Conservation (phyloP, 2,329 filamentous ascomycete genomes). For the Venturia aucupariae region DNA sequence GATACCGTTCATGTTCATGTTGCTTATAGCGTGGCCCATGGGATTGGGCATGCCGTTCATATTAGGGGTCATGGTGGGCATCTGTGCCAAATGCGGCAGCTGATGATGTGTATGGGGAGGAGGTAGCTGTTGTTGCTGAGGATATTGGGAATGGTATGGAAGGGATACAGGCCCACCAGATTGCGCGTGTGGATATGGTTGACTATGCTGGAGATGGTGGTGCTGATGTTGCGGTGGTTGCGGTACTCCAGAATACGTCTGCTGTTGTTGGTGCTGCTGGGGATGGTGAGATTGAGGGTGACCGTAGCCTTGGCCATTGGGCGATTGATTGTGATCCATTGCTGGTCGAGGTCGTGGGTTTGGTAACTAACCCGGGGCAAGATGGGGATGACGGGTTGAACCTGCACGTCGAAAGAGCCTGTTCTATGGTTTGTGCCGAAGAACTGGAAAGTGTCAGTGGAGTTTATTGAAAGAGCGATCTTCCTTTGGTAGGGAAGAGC, state of each 20-base stretch:
- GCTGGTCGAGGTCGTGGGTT: neutral
- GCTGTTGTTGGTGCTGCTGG: neutral
- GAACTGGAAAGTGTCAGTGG: neutral
- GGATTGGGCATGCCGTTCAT: constrained; percentile 1
- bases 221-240: neutral
- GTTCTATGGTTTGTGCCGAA: neutral
- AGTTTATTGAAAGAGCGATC: neutral
- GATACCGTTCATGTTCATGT: constrained; percentile 2
- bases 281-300: neutral
- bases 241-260: neutral
- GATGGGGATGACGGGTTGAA: no score
- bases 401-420: neutral
- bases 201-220: neutral
- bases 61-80: neutral
- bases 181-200: neutral
- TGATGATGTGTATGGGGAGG: neutral
- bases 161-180: neutral
- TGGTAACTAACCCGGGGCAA: no score
- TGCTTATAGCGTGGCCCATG: neutral
- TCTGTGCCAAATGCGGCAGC: neutral
- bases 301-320: neutral
- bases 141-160: neutral
- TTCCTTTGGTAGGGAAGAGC: neutral
- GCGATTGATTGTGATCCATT: neutral
- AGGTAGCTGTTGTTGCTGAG: neutral